A percentile compares a stretch with the other conserved stretches of the same genome.
These are phyloP conservation scores for Fusarium papillatum DNA, from an alignment of 2,329 filamentous ascomycete genomes.

Conservation along the genomic window DNA sequence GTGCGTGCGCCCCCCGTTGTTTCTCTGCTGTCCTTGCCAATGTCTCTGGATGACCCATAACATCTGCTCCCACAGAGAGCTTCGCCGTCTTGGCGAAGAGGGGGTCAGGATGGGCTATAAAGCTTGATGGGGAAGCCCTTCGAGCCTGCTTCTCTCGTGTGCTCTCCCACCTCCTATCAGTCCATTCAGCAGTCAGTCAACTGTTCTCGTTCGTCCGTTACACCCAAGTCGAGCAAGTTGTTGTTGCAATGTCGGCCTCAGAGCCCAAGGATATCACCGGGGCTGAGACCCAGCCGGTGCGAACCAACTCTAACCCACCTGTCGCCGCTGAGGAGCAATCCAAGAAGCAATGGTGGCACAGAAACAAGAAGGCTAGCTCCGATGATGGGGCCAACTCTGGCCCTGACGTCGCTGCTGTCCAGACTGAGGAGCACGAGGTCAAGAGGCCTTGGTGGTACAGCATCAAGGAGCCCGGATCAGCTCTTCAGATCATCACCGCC, in stretches of 20 bases:
- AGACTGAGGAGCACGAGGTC: slow-evolving; percentile 26
- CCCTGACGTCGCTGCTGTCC: slow-evolving; percentile 21
- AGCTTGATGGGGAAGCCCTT: slow-evolving; percentile 13
- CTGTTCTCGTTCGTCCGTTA: slow-evolving; percentile 7
- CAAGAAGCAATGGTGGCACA: slow-evolving; percentile 53
- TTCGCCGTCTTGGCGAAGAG: slow-evolving; percentile 31
- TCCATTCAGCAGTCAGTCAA: neutral
- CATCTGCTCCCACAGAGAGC: slow-evolving; percentile 19
- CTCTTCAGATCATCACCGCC: slow-evolving; percentile 63
- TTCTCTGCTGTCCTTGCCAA: slow-evolving; percentile 8
- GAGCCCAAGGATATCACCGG: slow-evolving; percentile 32
- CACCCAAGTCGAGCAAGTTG: slow-evolving; percentile 24
- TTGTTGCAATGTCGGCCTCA: slow-evolving; percentile 31
- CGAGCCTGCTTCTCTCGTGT: neutral
- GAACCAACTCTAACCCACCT: slow-evolving; percentile 32
- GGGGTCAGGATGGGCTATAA: slow-evolving; percentile 30
- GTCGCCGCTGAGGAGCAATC: slow-evolving; percentile 26
- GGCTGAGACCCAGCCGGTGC: slow-evolving; percentile 26
- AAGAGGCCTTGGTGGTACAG: slow-evolving; percentile 52
- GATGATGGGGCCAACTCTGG: slow-evolving; percentile 19
- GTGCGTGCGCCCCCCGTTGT: slow-evolving; percentile 15
- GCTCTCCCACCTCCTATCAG: slow-evolving; percentile 10
- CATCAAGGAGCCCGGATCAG: slow-evolving; percentile 58
- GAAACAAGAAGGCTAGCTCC: neutral
- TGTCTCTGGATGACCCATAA: slow-evolving; percentile 18